Base-by-base conservation (phyloP, 1,284 basidiomycete species). In the Vanrija pseudolonga region DNA sequence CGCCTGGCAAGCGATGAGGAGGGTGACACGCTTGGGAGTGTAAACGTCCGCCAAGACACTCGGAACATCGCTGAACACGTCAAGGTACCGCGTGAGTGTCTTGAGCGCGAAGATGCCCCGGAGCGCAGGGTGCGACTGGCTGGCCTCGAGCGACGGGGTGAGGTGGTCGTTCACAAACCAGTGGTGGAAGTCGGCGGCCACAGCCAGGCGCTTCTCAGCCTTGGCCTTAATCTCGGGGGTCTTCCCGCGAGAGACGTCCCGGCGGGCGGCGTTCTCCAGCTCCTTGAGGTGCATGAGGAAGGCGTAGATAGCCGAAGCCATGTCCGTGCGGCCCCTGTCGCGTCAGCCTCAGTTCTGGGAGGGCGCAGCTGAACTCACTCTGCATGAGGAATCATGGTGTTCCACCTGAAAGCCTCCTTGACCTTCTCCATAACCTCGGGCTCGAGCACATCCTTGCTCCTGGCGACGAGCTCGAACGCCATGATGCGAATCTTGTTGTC, bases 1-100 rank as follows among this genome's bases (percentile, higher is more conserved):
- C 15, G 63, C 62, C 44, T 75, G 70, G 56, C 75, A 77, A 0
- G 61, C 64, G 9, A 75, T 47, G n/a, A 77, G 57, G 23, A 59
- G 51, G 7, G 65, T 59, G 28, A 74, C 64, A 8, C 66, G 59
- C 7, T 61, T 56, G n/a, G 59, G 47, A 1, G 71, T 71, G 58
- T 60, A 73, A 4, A 73, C 59, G 12, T 11, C 36, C 26, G 42
- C 26, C 2, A 37, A 20, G 2, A 59, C 45, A 2, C 46, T 50
- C 2, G 23, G 41, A 0, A 53, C 41, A 2, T 56, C 49, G 3
- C 62, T 60, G 46, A 69, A 71, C 6, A 71, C 59, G n/a, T 67
- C 67, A 37, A 73, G 43, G 41, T 70, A 71, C 4, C 63, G 41
- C 19, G 45, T 52, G 14, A 71, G 45, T 6, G 67, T 39, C 20